Evolutionary conservation across 768 basidiomycete genomes (phyloP).

Genomic region (Boletellus ananas): DNA sequence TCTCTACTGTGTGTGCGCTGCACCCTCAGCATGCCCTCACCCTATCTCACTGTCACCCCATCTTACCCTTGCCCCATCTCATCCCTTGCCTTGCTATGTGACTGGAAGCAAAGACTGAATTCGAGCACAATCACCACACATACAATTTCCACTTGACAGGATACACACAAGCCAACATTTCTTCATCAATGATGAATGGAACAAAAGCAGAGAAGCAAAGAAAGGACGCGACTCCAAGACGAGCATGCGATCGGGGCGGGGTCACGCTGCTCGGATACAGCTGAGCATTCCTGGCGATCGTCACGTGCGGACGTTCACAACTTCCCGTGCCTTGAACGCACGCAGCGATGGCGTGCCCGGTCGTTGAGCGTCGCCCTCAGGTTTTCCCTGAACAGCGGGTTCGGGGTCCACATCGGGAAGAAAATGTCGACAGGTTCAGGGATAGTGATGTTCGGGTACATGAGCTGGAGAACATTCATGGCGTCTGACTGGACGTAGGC

Average conservation of each 20-base stretch:
- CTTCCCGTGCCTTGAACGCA: constrained; percentile 36
- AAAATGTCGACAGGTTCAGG: constrained; percentile 56
- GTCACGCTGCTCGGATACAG: constrained; percentile 29
- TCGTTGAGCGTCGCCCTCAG: constrained; percentile 49
- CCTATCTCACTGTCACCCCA: no score
- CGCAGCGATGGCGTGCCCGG: constrained; percentile 35
- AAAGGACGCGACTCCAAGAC: no score
- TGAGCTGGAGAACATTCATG: constrained; percentile 50
- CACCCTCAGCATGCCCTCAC: no score
- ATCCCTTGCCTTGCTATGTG: no score
- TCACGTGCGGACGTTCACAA: constrained; percentile 24
- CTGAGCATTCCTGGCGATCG: constrained; percentile 29
- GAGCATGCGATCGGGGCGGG: neutral
- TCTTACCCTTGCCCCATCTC: no score
- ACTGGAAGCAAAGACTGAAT: no score
- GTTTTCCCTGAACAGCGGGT: constrained; percentile 46
- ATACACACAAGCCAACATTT: no score
- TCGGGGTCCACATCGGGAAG: constrained; percentile 50
- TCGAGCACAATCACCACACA: no score
- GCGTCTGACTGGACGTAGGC: constrained; percentile 49
- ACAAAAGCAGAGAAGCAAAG: no score
- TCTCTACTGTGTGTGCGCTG: no score
- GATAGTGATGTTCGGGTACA: constrained; percentile 54
- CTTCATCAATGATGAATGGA: no score
- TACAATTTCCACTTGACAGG: no score